These are phyloP conservation scores for Tetragonia tetragonoides DNA, from an alignment of 148 eudicot species.

Conservation along the genomic window DNA sequence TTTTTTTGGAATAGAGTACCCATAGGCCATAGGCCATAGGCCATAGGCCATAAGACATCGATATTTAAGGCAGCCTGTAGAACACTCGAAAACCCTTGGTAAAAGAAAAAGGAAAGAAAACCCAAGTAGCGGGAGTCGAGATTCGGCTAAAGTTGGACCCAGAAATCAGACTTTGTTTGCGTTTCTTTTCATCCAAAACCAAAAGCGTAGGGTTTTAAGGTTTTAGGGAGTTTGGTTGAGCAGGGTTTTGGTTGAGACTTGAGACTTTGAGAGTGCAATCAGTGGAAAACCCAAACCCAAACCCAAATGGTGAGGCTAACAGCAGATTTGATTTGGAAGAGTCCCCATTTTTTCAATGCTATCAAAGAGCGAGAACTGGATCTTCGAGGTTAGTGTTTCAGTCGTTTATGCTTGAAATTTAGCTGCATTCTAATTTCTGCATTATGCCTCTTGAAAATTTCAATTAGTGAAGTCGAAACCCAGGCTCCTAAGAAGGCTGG, in stretches of 20 bases:
- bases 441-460: neutral
- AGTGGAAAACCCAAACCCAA: slow-evolving; percentile 23
- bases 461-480: neutral
- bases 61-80: too few species aligned
- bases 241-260: neutral
- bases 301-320: slow-evolving; percentile 72
- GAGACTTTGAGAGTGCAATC: neutral
- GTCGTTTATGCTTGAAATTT: neutral
- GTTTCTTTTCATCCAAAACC: too few species aligned
- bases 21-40: too few species aligned
- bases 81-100: too few species aligned
- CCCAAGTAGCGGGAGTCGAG: too few species aligned
- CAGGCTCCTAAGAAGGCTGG: too few species aligned
- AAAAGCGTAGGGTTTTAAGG: neutral
- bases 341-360: slow-evolving; percentile 97
- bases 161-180: too few species aligned
- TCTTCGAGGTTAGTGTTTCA: slow-evolving; percentile 67
- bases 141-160: too few species aligned
- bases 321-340: slow-evolving; percentile 93
- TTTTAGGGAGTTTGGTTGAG: neutral
- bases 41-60: too few species aligned
- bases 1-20: too few species aligned
- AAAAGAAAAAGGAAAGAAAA: too few species aligned
- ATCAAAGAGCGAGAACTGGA: slow-evolving; percentile 88
- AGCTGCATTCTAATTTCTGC: neutral